These are phyloP conservation scores for Alternaria infectoria DNA, from an alignment of 2,329 filamentous ascomycete genomes.

Conservation along the genomic window DNA sequence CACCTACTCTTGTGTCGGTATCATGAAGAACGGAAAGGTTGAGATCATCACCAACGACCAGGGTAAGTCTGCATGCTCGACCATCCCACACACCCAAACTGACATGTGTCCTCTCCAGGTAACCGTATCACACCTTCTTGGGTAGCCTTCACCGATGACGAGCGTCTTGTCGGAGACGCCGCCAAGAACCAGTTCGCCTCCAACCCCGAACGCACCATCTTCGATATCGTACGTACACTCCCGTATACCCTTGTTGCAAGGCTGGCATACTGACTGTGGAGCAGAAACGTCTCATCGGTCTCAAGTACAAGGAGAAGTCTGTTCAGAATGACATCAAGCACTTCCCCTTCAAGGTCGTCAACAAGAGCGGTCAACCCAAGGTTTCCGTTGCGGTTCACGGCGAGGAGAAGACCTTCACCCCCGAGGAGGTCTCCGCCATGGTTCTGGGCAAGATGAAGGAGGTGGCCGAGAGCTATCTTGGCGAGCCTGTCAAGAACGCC, in stretches of 20 bases:
- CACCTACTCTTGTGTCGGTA: conserved; percentile 91
- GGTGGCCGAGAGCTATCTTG: conserved; percentile 77
- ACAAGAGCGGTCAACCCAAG: conserved; percentile 88
- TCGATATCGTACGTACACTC: conserved; percentile 48
- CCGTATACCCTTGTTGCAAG: neutral
- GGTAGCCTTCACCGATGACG: conserved; percentile 95
- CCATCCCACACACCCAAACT: conserved; percentile 12
- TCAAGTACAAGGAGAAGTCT: conserved; percentile 64
- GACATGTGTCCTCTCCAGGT: conserved; percentile 38
- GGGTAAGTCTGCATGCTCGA: conserved; percentile 31
- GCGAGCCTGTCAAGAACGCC: conserved; percentile 83
- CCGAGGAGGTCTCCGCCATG: conserved; percentile 82
- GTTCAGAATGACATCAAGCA: conserved; percentile 95
- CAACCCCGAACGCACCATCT: conserved; percentile 58
- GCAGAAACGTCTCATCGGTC: conserved; percentile 59
- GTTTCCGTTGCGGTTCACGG: conserved; percentile 76
- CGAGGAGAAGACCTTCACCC: conserved; percentile 74
- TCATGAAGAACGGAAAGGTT: conserved; percentile 59
- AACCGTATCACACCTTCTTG: conserved; percentile 67
- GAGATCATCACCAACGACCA: conserved; percentile 55
- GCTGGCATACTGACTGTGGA: conserved; percentile 37
- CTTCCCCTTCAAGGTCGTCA: conserved; percentile 93
- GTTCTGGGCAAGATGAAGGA: conserved; percentile 75
- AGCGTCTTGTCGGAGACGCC: conserved; percentile 95
- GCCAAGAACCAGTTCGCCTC: conserved; percentile 56